phyloP scores from a whole-genome alignment of 1,284 basidiomycete species.

The Irpex lacteus region DNA sequence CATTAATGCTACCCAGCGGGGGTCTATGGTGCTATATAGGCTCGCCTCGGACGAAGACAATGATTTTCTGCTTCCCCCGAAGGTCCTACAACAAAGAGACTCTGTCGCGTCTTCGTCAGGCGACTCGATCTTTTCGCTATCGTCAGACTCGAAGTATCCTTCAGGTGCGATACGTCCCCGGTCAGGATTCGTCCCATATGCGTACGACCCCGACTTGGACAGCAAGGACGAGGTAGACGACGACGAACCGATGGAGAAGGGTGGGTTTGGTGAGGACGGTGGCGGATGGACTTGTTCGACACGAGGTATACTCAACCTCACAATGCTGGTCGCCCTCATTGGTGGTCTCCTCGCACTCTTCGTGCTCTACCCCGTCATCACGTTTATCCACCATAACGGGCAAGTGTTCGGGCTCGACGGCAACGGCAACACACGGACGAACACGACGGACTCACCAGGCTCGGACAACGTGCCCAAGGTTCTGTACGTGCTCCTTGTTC shows the following conservation, averaged over 20 bases:
- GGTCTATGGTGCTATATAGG: conserved; percentile 69
- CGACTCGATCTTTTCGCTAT: conserved; percentile 51
- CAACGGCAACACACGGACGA: conserved; percentile 65
- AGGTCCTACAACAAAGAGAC: conserved; percentile 30
- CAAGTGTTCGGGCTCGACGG: conserved; percentile 54
- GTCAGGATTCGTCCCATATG: conserved; percentile 60
- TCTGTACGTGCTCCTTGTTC: neutral
- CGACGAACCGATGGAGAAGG: conserved; percentile 55
- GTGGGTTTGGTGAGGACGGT: conserved; percentile 33
- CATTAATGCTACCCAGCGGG: conserved; percentile 32
- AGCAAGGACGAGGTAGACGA: conserved; percentile 60
- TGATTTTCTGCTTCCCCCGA: conserved; percentile 30
- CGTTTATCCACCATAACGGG: conserved; percentile 44
- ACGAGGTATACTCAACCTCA: conserved; percentile 47
- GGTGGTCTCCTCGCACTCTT: conserved; percentile 59
- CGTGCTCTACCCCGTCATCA: conserved; percentile 75
- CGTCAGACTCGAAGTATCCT: conserved; percentile 65
- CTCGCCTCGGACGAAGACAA: conserved; percentile 44
- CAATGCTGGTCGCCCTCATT: conserved; percentile 43
- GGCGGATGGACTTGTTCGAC: conserved; percentile 28
- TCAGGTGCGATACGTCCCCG: conserved; percentile 33
- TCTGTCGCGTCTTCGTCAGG: conserved; percentile 43
- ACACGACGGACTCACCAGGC: conserved; percentile 56
- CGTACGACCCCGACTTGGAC: conserved; percentile 62
- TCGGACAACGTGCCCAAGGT: conserved; percentile 27